phyloP scores from a whole-genome alignment of 1,284 basidiomycete species.

The Ustilago nuda region DNA sequence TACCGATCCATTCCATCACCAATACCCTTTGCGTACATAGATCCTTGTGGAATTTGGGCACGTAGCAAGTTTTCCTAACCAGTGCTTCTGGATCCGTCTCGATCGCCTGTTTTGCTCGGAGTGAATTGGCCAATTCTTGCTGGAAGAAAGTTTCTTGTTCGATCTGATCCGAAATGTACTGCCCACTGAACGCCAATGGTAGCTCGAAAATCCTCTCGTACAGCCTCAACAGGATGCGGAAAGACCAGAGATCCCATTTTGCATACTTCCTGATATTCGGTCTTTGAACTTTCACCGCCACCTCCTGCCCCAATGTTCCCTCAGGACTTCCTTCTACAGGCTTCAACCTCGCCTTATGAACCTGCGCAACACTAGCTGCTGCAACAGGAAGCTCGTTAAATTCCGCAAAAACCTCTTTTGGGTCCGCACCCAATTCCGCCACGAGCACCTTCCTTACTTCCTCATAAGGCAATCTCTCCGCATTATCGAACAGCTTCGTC shows the following conservation, averaged over 20 bases:
- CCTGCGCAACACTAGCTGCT: slow-evolving; percentile 61
- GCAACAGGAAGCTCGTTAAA: slow-evolving; percentile 57
- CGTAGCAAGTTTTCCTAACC: slow-evolving; percentile 57
- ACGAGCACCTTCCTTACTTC: slow-evolving; percentile 54
- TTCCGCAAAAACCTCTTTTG: slow-evolving; percentile 51
- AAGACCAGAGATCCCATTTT: slow-evolving; percentile 60
- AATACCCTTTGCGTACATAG: slow-evolving; percentile 51
- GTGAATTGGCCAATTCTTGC: slow-evolving; percentile 52
- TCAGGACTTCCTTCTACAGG: slow-evolving; percentile 14
- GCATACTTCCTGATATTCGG: slow-evolving; percentile 62
- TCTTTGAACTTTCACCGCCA: slow-evolving; percentile 64
- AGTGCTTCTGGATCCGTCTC: slow-evolving; percentile 47
- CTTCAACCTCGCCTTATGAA: slow-evolving; percentile 57
- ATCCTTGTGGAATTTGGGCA: slow-evolving; percentile 55
- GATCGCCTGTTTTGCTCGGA: slow-evolving; percentile 49
- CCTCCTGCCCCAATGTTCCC: slow-evolving; percentile 40
- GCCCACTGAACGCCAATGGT: slow-evolving; percentile 53
- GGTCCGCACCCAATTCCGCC: slow-evolving; percentile 50
- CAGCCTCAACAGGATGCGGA: slow-evolving; percentile 55
- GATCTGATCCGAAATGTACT: slow-evolving; percentile 64
- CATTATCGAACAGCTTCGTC: slow-evolving; percentile 62
- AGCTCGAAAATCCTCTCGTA: slow-evolving; percentile 63
- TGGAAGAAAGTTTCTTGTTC: slow-evolving; percentile 61
- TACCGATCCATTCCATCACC: slow-evolving; percentile 62
- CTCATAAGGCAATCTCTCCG: slow-evolving; percentile 48